phyloP scores from a whole-genome alignment of 2,329 filamentous ascomycete species.

The Beauveria caledonica region DNA sequence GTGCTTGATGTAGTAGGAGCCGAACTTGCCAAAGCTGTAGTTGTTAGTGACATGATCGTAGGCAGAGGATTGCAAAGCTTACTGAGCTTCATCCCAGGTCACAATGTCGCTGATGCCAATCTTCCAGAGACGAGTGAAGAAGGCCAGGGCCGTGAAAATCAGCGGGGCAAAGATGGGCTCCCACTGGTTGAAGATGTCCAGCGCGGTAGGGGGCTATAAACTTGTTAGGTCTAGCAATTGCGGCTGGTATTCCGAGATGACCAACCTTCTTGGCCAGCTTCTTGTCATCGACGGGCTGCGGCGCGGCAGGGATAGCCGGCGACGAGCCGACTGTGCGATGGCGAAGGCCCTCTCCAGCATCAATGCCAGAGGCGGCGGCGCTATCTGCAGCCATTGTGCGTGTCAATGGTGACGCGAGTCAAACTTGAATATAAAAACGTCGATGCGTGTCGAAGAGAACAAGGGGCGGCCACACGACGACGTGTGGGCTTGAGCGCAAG shows the following conservation, averaged over 20 bases:
- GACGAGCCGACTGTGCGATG: slow-evolving; percentile 39
- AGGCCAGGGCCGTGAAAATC: slow-evolving; percentile 51
- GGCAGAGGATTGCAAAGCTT: slow-evolving; percentile 22
- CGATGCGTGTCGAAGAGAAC: slow-evolving; percentile 2
- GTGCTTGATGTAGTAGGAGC: slow-evolving; percentile 96
- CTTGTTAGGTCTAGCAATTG: background rate
- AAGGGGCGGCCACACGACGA: background rate
- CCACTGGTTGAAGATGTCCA: slow-evolving; percentile 56
- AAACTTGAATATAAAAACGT: background rate
- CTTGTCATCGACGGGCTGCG: slow-evolving; percentile 46
- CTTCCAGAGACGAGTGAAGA: slow-evolving; percentile 62
- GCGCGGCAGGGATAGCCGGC: slow-evolving; percentile 27
- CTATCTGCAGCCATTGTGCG: slow-evolving; percentile 44
- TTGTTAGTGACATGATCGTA: slow-evolving; percentile 16
- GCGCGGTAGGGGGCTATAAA: slow-evolving; percentile 44
- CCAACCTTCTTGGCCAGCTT: slow-evolving; percentile 48
- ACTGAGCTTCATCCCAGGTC: slow-evolving; percentile 61
- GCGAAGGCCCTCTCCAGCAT: slow-evolving; percentile 47
- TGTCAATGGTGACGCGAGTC: background rate
- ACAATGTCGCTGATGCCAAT: slow-evolving; percentile 61
- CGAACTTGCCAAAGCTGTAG: slow-evolving; percentile 84
- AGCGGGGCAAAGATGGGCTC: slow-evolving; percentile 54
- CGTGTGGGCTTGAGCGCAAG: slow-evolving; percentile 1
- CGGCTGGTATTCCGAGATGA: background rate
- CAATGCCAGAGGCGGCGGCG: slow-evolving; percentile 52